Base-by-base conservation (phyloP, 371 early-diverging fungal species). In the Rhizopus microsporus region DNA sequence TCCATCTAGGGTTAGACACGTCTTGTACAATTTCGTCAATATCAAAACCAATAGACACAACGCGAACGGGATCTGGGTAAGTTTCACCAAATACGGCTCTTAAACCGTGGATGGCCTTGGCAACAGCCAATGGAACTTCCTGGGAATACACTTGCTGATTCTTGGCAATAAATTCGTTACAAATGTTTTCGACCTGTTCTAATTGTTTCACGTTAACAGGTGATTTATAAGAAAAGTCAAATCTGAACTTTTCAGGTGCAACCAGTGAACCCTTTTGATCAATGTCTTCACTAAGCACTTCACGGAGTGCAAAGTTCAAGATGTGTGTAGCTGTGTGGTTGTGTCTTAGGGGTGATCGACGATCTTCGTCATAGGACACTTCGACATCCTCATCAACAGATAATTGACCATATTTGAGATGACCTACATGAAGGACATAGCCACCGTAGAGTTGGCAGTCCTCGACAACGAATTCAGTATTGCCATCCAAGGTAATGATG, bases 251-350 rank as follows among this genome's bases (percentile, higher is more conserved):
- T 62, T 97, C 97, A 37, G 93, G 89, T 15, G 98, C 89, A 35
- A 99, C 99, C 44, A 99, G 85, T 33, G 99, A 98, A 30, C 99
- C 99, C 78, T 93, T 93, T 79, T 99, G 99, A 63, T 96, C 97
- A 42, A 93, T 80, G 40, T 71, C 67, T 33, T 78, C 87, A 37
- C 86, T 87, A 43, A 96, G 71, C 5, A 93, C 87, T 61, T 88
- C 76, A 54, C 94, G 86, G 54, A 99, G 86, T 8, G 96, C 97
- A 80, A 79, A 95, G 88, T 99, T 98, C 51, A 99, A 88, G 56
- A 99, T 87, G 74, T 99, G 99, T 3, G 99, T 99, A 46, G 88
- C 91, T 39, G 99, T 95, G 80, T 99, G 99, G 84, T 99, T 98
- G 85, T 91, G 92, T 67, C 91, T 88, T 58, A 99, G 81, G 12